Evolutionary conservation across 768 basidiomycete species (phyloP).

Genomic region (Austroboletus festivus): DNA sequence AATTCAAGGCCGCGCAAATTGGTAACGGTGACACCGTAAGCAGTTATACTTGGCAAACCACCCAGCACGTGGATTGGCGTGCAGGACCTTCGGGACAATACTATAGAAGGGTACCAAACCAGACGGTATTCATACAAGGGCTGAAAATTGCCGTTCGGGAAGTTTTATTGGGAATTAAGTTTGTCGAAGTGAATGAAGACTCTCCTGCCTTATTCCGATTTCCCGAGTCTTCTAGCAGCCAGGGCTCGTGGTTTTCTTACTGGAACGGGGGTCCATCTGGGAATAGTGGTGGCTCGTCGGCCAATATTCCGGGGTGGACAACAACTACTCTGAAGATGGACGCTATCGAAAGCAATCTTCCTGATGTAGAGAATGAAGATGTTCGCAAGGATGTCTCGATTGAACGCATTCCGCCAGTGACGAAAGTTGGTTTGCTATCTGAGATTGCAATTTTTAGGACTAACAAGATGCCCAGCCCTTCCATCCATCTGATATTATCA

Average conservation of each 20-base stretch:
- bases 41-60: constrained; percentile 17
- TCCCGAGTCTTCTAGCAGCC: background rate
- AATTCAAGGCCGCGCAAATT: constrained; percentile 13
- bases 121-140: constrained; percentile 26
- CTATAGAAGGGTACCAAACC: constrained; percentile 14
- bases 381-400: background rate
- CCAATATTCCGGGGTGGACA: background rate
- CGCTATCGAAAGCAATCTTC: background rate
- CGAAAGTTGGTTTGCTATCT: background rate
- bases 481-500: constrained; percentile 14
- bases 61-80: constrained; percentile 6
- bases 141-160: constrained; percentile 20
- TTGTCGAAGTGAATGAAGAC: background rate
- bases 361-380: background rate
- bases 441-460: background rate
- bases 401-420: background rate
- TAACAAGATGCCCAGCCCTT: background rate
- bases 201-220: background rate
- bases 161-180: background rate
- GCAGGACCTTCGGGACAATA: constrained; percentile 3
- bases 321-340: background rate
- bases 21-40: no score
- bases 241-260: background rate
- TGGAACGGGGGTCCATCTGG: background rate
- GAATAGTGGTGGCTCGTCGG: background rate